Evolutionary conservation across 345 rosid species (phyloP).

Genomic region (Xanthoceras sorbifolium): DNA sequence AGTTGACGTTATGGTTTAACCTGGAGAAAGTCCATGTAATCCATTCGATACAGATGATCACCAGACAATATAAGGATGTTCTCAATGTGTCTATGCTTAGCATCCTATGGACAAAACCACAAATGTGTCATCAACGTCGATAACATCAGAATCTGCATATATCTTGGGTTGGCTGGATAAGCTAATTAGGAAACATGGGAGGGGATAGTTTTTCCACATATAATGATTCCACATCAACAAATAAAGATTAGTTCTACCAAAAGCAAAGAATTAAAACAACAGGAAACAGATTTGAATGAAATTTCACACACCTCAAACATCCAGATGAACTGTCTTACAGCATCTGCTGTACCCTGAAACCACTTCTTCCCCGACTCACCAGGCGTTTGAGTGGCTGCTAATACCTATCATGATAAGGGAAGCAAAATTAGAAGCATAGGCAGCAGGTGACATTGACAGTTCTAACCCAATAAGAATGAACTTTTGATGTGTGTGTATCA

Average conservation of each 20-base stretch:
- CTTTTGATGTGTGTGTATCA: not conserved
- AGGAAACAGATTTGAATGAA: not conserved
- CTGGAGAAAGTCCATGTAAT: constrained; percentile 88
- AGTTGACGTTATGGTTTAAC: constrained; percentile 33
- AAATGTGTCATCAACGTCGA: constrained; percentile 12
- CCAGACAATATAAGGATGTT: constrained; percentile 83
- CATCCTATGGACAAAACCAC: constrained; percentile 54
- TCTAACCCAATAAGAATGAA: not conserved
- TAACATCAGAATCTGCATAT: constrained; percentile 4
- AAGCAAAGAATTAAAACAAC: not conserved
- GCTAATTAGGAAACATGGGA: not conserved
- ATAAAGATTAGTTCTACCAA: not conserved
- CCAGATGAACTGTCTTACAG: constrained; percentile 85
- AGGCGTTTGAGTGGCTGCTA: constrained; percentile 88
- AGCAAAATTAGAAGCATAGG: constrained; percentile 20
- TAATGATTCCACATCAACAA: constrained; percentile 1
- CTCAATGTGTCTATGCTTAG: constrained; percentile 72
- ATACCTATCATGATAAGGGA: constrained; percentile 43
- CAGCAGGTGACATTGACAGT: constrained; percentile 3
- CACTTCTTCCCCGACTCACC: constrained; percentile 84
- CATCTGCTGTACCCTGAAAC: constrained; percentile 98
- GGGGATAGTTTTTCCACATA: not conserved
- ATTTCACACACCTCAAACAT: constrained; percentile 63
- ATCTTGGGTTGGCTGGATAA: not conserved
- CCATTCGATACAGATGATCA: constrained; percentile 93